Base-by-base conservation (phyloP, 2,329 filamentous ascomycete genomes). In the Zarea fungicola region DNA sequence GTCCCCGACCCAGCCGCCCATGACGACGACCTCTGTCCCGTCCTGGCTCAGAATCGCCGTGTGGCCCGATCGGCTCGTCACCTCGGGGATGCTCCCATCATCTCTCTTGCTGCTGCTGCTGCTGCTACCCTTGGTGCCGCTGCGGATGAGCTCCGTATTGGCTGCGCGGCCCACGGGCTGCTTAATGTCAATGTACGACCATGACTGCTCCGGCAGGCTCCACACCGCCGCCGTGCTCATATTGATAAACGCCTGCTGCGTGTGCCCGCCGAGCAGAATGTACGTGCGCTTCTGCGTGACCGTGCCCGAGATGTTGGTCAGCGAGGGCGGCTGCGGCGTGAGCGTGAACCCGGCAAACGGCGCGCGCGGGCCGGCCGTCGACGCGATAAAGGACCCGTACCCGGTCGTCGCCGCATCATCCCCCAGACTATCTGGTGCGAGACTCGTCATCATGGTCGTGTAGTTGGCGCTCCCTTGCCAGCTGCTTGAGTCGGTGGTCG, bases 1-100 rank as follows among this genome's bases (percentile, higher is more conserved):
- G 59, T 95, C 83, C 4, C 91, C 92, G 5, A 96, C 89, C 93
- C 93, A 99, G 2, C 93, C 93, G 18, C 93, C 93, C 52, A 90
- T 75, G 1, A 99, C 71, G 34, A 96, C 71, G 8, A 97, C 73
- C n/a, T 78, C 81, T 22, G 73, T 79, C 0, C 91, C 91, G 60
- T 95, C 89, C 45, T 85, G 78, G 23, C 82, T 88, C 5, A 96
- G 69, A 1, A 96, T 79, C 1, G 92, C 84, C 0, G 88, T 91
- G 62, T 99, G 93, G 0, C 93, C 93, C 4, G 91, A 96, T 48
- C 93, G 76, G 31, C 89, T 89, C 56, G 95, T 87, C 6, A 95
- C 74, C 1, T 65, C 66, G 29, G 46, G 46, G 4, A 48, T 22
- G n/a, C 16, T n/a, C 9, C 14, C 23, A 22, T 42, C 46, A 19